Percentiles rank a stretch among this genome's conserved stretches.
phyloP scores from a whole-genome alignment of 495 filamentous ascomycete species.

The Antarctomyces pellizariae region DNA sequence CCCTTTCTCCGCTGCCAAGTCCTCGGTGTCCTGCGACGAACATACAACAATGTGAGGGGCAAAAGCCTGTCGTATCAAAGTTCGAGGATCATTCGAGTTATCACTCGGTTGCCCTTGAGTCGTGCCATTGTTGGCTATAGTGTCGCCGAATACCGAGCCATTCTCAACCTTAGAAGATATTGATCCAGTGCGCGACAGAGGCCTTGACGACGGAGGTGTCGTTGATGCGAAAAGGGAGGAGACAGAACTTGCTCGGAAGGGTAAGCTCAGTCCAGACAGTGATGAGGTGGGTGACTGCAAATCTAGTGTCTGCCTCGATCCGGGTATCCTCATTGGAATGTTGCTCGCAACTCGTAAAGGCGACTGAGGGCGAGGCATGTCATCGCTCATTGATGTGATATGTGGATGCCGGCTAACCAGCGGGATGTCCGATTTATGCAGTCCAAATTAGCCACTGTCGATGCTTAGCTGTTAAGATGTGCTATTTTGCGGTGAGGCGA shows the following conservation, averaged over 20 bases:
- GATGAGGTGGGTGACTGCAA: conserved; percentile 19
- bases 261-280: conserved; percentile 24
- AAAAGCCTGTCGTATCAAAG: conserved; percentile 60
- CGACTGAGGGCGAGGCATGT: no score
- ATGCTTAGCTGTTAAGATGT: no score
- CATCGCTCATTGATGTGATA: no score
- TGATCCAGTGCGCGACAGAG: conserved; percentile 32
- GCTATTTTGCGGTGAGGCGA: no score
- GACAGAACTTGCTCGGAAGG: conserved; percentile 28
- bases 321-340: no score
- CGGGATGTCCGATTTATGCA: no score
- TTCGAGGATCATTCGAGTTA: conserved; percentile 34
- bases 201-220: conserved; percentile 27
- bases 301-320: no score
- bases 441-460: no score
- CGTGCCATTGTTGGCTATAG: conserved; percentile 15
- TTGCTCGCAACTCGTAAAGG: no score
- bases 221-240: conserved; percentile 33
- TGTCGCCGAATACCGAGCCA: conserved; percentile 22
- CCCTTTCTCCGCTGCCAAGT: conserved; percentile 62
- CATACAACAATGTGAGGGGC: conserved; percentile 71
- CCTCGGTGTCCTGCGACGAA: conserved; percentile 61
- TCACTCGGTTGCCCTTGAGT: conserved; percentile 24
- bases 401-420: no score
- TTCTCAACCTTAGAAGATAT: conserved; percentile 27